phyloP scores from a whole-genome alignment of 164 flowering plant genomes.

The Pachysandra terminalis region DNA sequence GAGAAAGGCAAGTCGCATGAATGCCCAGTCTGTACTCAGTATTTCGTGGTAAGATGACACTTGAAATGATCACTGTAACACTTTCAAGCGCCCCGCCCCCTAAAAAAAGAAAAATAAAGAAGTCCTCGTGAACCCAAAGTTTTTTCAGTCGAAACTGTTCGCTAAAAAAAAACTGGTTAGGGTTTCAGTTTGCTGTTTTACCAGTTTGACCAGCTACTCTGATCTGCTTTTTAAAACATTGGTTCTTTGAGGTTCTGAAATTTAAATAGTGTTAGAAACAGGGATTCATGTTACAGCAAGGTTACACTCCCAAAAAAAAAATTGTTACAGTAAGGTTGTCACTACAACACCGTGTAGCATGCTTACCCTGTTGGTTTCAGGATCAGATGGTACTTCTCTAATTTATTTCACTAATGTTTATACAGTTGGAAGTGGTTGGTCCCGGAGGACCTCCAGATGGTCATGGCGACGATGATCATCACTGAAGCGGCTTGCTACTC shows the following conservation, averaged over 20 bases:
- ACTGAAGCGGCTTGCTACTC: conserved; percentile 28
- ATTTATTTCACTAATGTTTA: conserved; percentile 9
- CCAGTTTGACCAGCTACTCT: too few relatives aligned
- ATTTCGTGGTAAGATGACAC: conserved; percentile 37
- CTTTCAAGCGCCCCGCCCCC: too few relatives aligned
- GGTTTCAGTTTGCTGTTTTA: too few relatives aligned
- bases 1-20: conserved; percentile 84
- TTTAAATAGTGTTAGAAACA: too few relatives aligned
- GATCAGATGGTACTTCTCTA: not conserved
- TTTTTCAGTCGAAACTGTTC: too few relatives aligned
- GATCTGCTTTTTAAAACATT: too few relatives aligned
- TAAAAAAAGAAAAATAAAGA: too few relatives aligned
- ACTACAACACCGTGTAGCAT: not conserved
- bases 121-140: too few relatives aligned
- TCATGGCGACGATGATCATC: conserved; percentile 28
- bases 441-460: conserved; percentile 75
- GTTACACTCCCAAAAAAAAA: too few relatives aligned
- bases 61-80: not conserved
- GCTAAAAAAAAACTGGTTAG: too few relatives aligned
- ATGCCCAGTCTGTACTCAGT: conserved; percentile 88
- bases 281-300: too few relatives aligned
- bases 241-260: too few relatives aligned
- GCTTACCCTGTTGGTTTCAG: not conserved
- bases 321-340: not conserved
- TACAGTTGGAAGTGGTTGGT: conserved; percentile 78